Percentiles rank a stretch among this genome's conserved stretches.
phyloP scores from a whole-genome alignment of 2,329 filamentous ascomycete genomes.

The Furcasterigmium furcatum region DNA sequence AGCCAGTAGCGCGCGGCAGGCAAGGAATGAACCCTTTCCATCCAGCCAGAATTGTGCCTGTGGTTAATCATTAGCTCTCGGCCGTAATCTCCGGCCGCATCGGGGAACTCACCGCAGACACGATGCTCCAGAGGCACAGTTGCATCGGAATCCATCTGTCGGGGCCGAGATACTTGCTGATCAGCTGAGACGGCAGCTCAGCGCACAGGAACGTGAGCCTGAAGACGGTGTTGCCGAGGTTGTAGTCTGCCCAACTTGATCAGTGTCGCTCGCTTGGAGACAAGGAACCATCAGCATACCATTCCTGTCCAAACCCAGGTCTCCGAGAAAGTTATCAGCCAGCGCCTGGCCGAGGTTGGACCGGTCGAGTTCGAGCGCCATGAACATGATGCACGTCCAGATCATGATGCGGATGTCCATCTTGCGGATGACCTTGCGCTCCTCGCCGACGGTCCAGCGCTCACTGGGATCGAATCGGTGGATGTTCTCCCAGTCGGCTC shows the following conservation, averaged over 20 bases:
- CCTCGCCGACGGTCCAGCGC: slow-evolving; percentile 38
- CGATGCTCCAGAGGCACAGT: slow-evolving; percentile 50
- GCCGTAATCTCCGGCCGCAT: too few species aligned
- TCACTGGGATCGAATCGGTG: slow-evolving; percentile 45
- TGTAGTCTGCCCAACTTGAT: too few species aligned
- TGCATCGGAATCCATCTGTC: slow-evolving; percentile 52
- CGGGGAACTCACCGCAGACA: slow-evolving; percentile 17
- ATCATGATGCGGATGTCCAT: slow-evolving; percentile 32
- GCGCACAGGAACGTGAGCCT: slow-evolving; percentile 47
- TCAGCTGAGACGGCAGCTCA: slow-evolving; percentile 56
- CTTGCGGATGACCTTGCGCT: slow-evolving; percentile 31
- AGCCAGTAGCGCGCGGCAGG: not conserved
- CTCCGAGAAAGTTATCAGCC: slow-evolving; percentile 36
- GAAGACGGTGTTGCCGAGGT: slow-evolving; percentile 47
- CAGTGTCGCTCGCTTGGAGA: too few species aligned
- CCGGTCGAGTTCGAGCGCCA: slow-evolving; percentile 42
- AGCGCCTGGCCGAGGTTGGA: slow-evolving; percentile 38
- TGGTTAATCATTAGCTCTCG: too few species aligned
- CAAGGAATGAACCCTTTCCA: slow-evolving; percentile 25
- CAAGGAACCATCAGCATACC: too few species aligned
- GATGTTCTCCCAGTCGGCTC: slow-evolving; percentile 28
- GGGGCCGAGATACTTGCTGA: slow-evolving; percentile 45
- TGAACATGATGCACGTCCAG: slow-evolving; percentile 44
- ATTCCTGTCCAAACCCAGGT: slow-evolving; percentile 35
- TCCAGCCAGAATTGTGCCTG: slow-evolving; percentile 31